These are phyloP conservation scores for Penicillium sp. DNA, from an alignment of 2,329 filamentous ascomycete species.

Conservation along the genomic window DNA sequence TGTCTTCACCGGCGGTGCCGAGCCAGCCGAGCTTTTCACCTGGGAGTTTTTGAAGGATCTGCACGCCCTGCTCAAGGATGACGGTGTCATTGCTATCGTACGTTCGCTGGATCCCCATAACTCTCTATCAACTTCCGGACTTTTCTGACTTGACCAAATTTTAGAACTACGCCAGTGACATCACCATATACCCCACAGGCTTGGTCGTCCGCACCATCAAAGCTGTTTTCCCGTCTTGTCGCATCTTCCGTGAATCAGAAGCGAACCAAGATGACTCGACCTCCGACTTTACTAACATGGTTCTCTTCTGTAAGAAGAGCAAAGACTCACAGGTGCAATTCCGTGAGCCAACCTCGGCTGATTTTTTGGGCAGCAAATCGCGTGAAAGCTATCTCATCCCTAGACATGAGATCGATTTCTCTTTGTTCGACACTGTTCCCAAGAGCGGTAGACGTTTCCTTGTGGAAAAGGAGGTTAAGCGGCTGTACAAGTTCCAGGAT, in stretches of 20 bases:
- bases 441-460: constrained; percentile 45
- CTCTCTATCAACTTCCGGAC: background rate
- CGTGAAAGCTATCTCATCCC: constrained; percentile 71
- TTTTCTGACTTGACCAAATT: constrained; percentile 13
- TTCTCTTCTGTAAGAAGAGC: constrained; percentile 84
- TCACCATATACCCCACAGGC: constrained; percentile 71
- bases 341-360: constrained; percentile 61
- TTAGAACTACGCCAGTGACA: constrained; percentile 92
- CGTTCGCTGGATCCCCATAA: constrained; percentile 33
- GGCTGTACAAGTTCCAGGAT: constrained; percentile 70
- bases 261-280: constrained; percentile 47
- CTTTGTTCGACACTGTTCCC: constrained; percentile 37
- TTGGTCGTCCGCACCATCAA: constrained; percentile 81
- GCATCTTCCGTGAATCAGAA: constrained; percentile 80
- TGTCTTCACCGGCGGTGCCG: constrained; percentile 94
- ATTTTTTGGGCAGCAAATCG: constrained; percentile 72
- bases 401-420: constrained; percentile 63
- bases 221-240: constrained; percentile 81
- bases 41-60: constrained; percentile 76
- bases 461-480: constrained; percentile 57
- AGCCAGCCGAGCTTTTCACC: constrained; percentile 86
- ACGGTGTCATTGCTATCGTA: constrained; percentile 86
- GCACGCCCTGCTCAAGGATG: constrained; percentile 67
- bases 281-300: constrained; percentile 89
- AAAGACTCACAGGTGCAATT: constrained; percentile 59